phyloP scores from a whole-genome alignment of 768 basidiomycete genomes.

The Hydnomerulius pinastri region DNA sequence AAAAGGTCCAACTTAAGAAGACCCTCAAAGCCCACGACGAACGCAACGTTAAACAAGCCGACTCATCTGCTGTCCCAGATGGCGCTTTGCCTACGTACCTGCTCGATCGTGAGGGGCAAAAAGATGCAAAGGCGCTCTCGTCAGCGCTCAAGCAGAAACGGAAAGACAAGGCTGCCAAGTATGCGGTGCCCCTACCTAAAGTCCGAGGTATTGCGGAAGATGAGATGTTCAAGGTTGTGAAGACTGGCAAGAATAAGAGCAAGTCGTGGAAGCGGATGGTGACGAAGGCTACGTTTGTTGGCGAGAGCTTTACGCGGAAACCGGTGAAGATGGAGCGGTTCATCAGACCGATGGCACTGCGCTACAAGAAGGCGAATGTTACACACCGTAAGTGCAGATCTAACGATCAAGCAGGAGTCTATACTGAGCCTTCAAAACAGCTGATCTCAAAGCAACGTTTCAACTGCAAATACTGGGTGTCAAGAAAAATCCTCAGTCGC shows the following conservation, averaged over 20 bases:
- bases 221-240: constrained; percentile 99
- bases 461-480: constrained; percentile 97
- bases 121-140: constrained; percentile 95
- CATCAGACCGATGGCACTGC: constrained; percentile 94
- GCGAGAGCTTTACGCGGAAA: constrained; percentile 96
- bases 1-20: constrained; percentile 99
- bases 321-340: constrained; percentile 99
- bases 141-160: constrained; percentile 97
- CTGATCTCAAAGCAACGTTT: constrained; percentile 97
- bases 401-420: neutral
- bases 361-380: constrained; percentile 98
- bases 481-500: constrained; percentile 99
- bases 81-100: constrained; percentile 94
- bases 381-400: constrained; percentile 83
- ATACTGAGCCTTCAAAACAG: constrained; percentile 40
- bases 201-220: constrained; percentile 98
- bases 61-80: constrained; percentile 79
- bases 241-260: constrained; percentile 93
- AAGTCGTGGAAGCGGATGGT: constrained; percentile 99
- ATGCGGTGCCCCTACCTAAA: constrained; percentile 93
- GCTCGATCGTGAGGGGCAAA: constrained; percentile 96
- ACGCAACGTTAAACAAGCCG: constrained; percentile 94
- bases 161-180: constrained; percentile 99
- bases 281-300: constrained; percentile 98
- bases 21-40: constrained; percentile 99